Conservation (phyloP, 192 early-diverging fungal genomes). For the Piromyces sp. region DNA sequence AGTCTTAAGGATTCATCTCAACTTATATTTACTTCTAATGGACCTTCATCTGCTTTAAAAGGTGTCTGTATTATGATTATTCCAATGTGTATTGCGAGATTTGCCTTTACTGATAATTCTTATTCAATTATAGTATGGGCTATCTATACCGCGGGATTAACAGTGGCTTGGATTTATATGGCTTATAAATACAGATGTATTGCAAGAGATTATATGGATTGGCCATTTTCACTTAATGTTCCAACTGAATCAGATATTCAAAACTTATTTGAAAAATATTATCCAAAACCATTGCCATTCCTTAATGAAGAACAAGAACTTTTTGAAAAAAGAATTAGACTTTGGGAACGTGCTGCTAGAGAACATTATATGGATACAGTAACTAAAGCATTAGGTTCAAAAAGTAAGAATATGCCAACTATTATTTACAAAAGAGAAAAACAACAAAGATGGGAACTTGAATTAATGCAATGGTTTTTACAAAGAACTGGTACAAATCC, state of each 20-base stretch:
- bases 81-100: slow-evolving; percentile 13
- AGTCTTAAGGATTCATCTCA: slow-evolving; percentile 12
- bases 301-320: not conserved
- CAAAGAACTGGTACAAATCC: slow-evolving; percentile 5
- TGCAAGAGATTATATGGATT: slow-evolving; percentile 11
- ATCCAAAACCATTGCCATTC: not conserved
- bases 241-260: slow-evolving; percentile 6
- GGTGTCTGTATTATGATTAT: slow-evolving; percentile 9
- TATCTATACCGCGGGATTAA: slow-evolving; percentile 7
- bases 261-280: slow-evolving; percentile 7
- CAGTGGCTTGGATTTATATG: slow-evolving; percentile 9
- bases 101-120: slow-evolving; percentile 6
- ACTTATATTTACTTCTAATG: slow-evolving; percentile 17
- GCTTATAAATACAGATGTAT: slow-evolving; percentile 7
- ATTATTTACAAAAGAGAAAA: slow-evolving; percentile 9
- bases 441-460: slow-evolving; percentile 12
- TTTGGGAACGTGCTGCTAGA: slow-evolving; percentile 15
- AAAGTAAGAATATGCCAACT: slow-evolving; percentile 1
- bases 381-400: not conserved
- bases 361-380: slow-evolving; percentile 13
- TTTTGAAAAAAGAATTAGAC: slow-evolving; percentile 5
- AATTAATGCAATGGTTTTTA: slow-evolving; percentile 22
- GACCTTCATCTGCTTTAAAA: slow-evolving; percentile 8
- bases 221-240: slow-evolving; percentile 15
- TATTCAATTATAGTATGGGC: slow-evolving; percentile 6